Evolutionary conservation across 257 asterid genomes (phyloP).

Genomic region (Solanum dulcamara): DNA sequence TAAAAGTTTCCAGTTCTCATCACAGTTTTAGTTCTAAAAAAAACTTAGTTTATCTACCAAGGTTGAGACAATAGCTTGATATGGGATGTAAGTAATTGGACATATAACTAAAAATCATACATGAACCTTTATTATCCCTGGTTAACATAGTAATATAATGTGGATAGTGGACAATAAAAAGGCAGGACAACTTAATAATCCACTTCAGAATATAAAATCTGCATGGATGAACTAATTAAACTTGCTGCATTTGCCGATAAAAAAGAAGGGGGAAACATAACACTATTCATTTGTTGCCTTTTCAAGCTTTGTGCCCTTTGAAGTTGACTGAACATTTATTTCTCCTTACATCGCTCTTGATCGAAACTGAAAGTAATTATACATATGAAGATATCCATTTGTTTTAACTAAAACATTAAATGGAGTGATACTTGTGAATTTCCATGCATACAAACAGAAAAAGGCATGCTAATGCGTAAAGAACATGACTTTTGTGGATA

Average conservation of each 20-base stretch:
- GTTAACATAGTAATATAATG: not conserved
- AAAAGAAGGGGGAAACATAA: not conserved
- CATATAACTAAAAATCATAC: not conserved
- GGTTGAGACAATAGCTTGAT: not conserved
- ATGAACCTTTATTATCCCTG: not conserved
- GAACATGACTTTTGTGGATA: not conserved
- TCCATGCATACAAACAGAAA: not conserved
- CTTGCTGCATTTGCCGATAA: not conserved
- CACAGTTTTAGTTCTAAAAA: not conserved
- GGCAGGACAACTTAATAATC: not conserved
- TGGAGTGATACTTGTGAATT: not conserved
- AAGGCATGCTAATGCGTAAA: not conserved
- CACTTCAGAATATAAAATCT: not conserved
- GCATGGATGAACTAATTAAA: not conserved
- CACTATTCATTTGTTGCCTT: not conserved
- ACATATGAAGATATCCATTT: not conserved
- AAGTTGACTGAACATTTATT: not conserved
- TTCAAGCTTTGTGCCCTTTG: not conserved
- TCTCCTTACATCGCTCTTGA: not conserved
- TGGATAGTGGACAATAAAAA: not conserved
- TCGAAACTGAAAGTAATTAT: not conserved
- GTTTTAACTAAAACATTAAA: not conserved
- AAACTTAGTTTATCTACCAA: not conserved
- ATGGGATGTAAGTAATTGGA: not conserved
- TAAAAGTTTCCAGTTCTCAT: not conserved